Base-by-base conservation (phyloP, 768 basidiomycete genomes). In the Mrakia hoshinonis region DNA sequence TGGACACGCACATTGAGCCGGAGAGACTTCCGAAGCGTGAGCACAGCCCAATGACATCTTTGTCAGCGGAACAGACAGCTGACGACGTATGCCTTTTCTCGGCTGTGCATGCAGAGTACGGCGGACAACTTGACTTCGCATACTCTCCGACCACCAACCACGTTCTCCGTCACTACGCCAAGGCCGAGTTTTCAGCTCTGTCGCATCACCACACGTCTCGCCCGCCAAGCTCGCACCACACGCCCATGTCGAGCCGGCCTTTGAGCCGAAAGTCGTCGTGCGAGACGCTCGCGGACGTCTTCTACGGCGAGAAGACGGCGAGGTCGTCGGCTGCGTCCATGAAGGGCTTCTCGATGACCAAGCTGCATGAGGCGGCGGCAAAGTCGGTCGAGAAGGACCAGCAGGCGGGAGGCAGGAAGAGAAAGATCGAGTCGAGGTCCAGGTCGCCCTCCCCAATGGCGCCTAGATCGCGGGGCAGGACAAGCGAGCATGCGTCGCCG, bases 1-100 rank as follows among this genome's bases (percentile, higher is more conserved):
- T 79, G 9, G 74, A 70, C 36, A 71, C 69, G 26, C 58, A 77
- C 12, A 77, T 80, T 66, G 76, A 79, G 38, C 66, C 77, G 20
- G 72, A 76, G 3, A 69, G 54, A n/a, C 49, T 80, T 13, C 79
- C 79, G 4, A 72, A 38, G 67, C 67, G 75, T 77, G 22, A 62
- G 58, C 15, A 51, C 49, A 5, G 11, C 7, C 18, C 20, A 43
- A 43, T 34, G 4, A n/a, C 24, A 54, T 29, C 34, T 31, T 36
- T 29, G 10, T 7, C 5, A 1, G 18, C 2, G 18, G 11, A 5
- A 31, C 18, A 61, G n/a, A n/a, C n/a, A 20, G 36, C 29, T 31
- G 12, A 61, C 22, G 36, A 61, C 58, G 20, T 22, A 38, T 36
- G 34, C 36, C 58, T 36, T 74, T 74, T 31, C 24, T 2, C 54